Evolutionary conservation across 1,139 yeast genomes (phyloP).

Genomic region (Diutina sp.): DNA sequence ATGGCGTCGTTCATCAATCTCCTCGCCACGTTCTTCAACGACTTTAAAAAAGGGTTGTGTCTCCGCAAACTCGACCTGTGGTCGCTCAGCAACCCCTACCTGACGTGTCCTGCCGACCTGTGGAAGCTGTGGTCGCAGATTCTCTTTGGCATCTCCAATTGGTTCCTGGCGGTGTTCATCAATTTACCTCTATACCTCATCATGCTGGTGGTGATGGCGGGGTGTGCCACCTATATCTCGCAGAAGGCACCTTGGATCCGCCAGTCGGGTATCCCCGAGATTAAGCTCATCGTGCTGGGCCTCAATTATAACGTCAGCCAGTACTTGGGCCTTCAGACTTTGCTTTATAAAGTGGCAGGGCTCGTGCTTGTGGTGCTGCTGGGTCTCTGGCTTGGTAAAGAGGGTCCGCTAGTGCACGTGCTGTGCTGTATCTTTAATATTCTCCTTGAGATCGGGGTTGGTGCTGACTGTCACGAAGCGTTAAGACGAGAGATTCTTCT

Average conservation of each 20-base stretch:
- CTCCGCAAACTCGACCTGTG: slow-evolving; percentile 23
- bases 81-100: slow-evolving; percentile 32
- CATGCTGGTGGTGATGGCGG: slow-evolving; percentile 15
- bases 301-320: slow-evolving; percentile 21
- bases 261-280: slow-evolving; percentile 63
- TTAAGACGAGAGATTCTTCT: slow-evolving; percentile 51
- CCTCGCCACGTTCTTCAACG: slow-evolving; percentile 49
- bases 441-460: slow-evolving; percentile 18
- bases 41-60: slow-evolving; percentile 38
- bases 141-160: slow-evolving; percentile 6
- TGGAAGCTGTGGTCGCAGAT: slow-evolving; percentile 31
- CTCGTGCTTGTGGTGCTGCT: slow-evolving; percentile 59
- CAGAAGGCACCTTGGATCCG: slow-evolving; percentile 30
- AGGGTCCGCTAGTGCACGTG: slow-evolving; percentile 79
- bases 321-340: slow-evolving; percentile 35
- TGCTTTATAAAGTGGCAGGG: slow-evolving; percentile 39
- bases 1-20: slow-evolving; percentile 50
- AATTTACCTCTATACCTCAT: slow-evolving; percentile 26
- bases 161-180: slow-evolving; percentile 5
- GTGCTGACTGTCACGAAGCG: slow-evolving; percentile 38
- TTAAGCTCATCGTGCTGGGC: slow-evolving; percentile 53
- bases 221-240: slow-evolving; percentile 20
- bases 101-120: slow-evolving; percentile 30
- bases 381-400: slow-evolving; percentile 86
- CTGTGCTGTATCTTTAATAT: slow-evolving; percentile 44